These are phyloP conservation scores for Eucalyptus leucophloia DNA, from an alignment of 345 rosid species.

Conservation along the genomic window DNA sequence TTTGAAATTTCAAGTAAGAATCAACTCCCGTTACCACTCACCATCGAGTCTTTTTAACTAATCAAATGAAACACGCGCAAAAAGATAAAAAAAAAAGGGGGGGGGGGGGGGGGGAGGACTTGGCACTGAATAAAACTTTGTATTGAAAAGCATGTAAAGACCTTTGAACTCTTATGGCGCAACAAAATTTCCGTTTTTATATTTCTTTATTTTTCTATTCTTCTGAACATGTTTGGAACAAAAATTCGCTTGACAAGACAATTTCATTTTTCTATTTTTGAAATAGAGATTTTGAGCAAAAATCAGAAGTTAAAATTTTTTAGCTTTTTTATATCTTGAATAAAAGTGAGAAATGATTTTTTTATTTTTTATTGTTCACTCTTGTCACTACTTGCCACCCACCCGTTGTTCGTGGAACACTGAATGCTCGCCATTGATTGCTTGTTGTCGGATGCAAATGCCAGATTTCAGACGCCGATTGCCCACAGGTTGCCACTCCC, in stretches of 20 bases:
- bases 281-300: too few relatives aligned
- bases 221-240: fast-evolving
- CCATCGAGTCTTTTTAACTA: neutral
- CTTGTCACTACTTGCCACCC: fast-evolving
- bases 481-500: fast-evolving
- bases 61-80: fast-evolving
- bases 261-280: too few relatives aligned
- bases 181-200: too few relatives aligned
- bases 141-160: neutral
- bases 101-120: too few relatives aligned
- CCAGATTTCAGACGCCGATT: fast-evolving
- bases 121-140: neutral
- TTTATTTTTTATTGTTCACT: too few relatives aligned
- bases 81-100: too few relatives aligned
- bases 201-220: too few relatives aligned
- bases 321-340: too few relatives aligned
- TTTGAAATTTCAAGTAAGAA: neutral
- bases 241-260: too few relatives aligned
- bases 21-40: neutral
- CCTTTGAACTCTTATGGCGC: neutral
- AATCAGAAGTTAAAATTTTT: too few relatives aligned
- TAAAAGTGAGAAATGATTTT: too few relatives aligned
- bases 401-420: fast-evolving
- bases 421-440: fast-evolving
- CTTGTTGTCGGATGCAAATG: too few relatives aligned